Evolutionary conservation across 306 rosid species (phyloP).

Genomic region (Vigna reflexopilosa): DNA sequence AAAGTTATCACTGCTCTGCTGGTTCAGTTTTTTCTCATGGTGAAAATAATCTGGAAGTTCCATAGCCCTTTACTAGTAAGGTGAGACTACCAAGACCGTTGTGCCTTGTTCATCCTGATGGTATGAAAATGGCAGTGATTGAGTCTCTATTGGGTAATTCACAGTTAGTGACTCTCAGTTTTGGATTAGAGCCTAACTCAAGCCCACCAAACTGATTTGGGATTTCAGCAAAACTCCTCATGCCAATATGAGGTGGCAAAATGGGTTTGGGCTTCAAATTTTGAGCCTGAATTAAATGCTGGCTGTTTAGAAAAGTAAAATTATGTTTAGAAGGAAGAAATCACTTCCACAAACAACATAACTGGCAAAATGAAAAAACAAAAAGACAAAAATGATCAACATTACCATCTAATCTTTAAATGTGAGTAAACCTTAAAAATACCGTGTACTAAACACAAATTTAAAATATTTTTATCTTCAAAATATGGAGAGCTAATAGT

Average conservation of each 20-base stretch:
- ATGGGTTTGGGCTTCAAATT: no score
- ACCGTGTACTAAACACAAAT: not conserved
- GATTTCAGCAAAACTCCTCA: no score
- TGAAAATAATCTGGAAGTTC: conserved; percentile 23
- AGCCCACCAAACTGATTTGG: not conserved
- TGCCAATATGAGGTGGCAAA: no score
- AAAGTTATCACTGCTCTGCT: not conserved
- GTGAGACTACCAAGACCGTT: no score
- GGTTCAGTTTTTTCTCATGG: not conserved
- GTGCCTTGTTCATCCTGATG: conserved; percentile 15
- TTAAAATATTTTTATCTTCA: not conserved
- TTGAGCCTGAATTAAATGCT: no score
- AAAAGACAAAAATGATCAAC: not conserved
- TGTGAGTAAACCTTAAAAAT: not conserved
- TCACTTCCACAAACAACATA: not conserved
- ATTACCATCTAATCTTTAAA: not conserved
- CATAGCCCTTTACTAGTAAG: not conserved
- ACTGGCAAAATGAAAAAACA: not conserved
- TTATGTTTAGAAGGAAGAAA: not conserved
- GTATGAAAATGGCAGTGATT: not conserved
- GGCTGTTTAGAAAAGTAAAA: no score
- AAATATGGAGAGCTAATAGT: not conserved
- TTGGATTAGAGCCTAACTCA: not conserved
- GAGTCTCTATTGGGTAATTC: no score
- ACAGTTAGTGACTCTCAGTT: not conserved